Evolutionary conservation across 2,329 filamentous ascomycete species (phyloP).

Genomic region (Exophiala bonariae): DNA sequence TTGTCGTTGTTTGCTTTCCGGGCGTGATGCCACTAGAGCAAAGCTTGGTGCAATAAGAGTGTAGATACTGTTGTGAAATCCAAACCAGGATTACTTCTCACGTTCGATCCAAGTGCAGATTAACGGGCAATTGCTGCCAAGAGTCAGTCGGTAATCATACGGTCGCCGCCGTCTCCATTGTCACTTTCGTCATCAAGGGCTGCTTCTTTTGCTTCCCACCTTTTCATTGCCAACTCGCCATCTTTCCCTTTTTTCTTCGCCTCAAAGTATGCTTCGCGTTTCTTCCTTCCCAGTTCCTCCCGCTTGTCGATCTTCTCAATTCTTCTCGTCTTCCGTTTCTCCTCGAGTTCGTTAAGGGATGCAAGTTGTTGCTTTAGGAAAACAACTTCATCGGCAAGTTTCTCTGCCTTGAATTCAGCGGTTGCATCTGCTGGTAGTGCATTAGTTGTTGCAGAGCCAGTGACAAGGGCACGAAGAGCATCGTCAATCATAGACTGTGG

Average conservation of each 20-base stretch:
- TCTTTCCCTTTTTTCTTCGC: conserved; percentile 45
- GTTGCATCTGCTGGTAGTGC: conserved; percentile 24
- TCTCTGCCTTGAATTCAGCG: conserved; percentile 17
- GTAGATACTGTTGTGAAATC: too few relatives aligned
- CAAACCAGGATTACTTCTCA: too few relatives aligned
- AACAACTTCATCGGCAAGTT: conserved; percentile 41
- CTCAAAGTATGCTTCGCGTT: conserved; percentile 45
- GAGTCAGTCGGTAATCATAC: conserved; percentile 16
- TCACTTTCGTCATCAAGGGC: conserved; percentile 18
- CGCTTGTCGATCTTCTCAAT: conserved; percentile 38
- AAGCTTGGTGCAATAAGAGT: too few relatives aligned
- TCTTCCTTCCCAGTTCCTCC: conserved; percentile 40
- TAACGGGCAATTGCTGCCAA: too few relatives aligned
- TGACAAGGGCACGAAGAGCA: conserved; percentile 24
- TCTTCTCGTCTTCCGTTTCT: conserved; percentile 38
- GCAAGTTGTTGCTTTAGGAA: conserved; percentile 37
- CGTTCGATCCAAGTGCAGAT: too few relatives aligned
- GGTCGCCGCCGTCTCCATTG: conserved; percentile 10
- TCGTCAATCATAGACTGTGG: conserved; percentile 26
- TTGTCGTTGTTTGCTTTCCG: too few relatives aligned
- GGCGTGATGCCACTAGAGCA: too few relatives aligned
- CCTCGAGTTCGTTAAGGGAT: conserved; percentile 35
- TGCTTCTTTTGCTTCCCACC: conserved; percentile 15
- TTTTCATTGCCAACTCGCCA: conserved; percentile 39
- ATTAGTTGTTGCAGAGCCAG: not conserved